A percentile compares a stretch with the other conserved stretches of the same genome.
phyloP scores from a whole-genome alignment of 768 basidiomycete species.

The Hebeloma cylindrosporum region DNA sequence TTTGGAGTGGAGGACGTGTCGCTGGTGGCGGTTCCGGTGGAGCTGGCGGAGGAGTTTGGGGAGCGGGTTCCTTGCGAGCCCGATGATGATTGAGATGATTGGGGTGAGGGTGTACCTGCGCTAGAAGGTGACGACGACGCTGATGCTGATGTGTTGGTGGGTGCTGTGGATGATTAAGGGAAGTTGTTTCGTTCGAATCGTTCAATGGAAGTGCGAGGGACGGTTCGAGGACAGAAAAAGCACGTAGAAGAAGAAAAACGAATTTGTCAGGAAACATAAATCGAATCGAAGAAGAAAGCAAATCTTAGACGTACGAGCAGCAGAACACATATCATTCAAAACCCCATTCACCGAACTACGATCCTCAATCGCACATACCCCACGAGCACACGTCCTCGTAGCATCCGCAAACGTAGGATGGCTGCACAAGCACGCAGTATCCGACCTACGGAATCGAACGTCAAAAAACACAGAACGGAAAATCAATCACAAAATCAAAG shows the following conservation, averaged over 20 bases:
- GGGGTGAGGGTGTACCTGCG: too few relatives aligned
- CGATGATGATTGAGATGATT: too few relatives aligned
- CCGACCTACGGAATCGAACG: background rate
- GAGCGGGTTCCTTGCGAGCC: too few relatives aligned
- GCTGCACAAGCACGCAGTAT: conserved; percentile 1
- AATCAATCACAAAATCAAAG: background rate
- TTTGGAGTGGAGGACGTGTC: background rate
- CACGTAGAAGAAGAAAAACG: background rate
- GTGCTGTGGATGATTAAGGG: too few relatives aligned
- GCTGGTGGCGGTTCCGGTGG: background rate
- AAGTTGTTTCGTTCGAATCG: too few relatives aligned
- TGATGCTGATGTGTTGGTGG: too few relatives aligned
- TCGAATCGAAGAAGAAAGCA: too few relatives aligned
- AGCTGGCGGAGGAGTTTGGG: too few relatives aligned
- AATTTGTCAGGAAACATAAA: background rate
- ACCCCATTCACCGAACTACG: background rate
- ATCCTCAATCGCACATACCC: background rate
- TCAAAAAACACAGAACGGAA: too few relatives aligned
- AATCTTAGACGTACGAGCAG: too few relatives aligned
- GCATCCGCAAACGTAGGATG: background rate
- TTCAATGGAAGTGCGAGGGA: too few relatives aligned
- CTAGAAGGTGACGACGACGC: too few relatives aligned
- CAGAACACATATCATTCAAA: background rate
- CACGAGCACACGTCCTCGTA: background rate
- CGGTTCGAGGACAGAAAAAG: background rate